Percentiles rank a stretch among this genome's conserved stretches.
These are phyloP conservation scores for Aurifilum marmelostoma DNA, from an alignment of 2,329 filamentous ascomycete species.

Conservation along the genomic window DNA sequence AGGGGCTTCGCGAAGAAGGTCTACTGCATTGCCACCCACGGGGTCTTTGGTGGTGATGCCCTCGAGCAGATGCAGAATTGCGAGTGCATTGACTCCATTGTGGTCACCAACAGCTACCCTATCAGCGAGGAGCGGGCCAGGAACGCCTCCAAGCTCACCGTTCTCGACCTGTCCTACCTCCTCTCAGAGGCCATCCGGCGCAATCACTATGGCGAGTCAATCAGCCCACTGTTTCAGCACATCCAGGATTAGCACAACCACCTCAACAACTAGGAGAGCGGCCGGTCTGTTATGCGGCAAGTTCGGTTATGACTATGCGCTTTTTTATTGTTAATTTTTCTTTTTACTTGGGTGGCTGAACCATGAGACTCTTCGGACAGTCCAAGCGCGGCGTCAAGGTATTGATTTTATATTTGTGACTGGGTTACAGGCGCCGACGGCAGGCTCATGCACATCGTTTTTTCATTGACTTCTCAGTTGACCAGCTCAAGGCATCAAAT, in stretches of 20 bases:
- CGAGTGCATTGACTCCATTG: conserved; percentile 89
- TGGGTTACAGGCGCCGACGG: conserved; percentile 15
- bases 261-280: not conserved
- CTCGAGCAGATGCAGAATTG: conserved; percentile 89
- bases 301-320: conserved; percentile 5
- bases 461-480: conserved; percentile 20
- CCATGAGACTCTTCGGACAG: conserved; percentile 6
- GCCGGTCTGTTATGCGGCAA: conserved; percentile 4
- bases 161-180: conserved; percentile 86
- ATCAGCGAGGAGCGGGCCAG: conserved; percentile 75
- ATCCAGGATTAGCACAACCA: conserved; percentile 53
- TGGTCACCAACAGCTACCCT: conserved; percentile 97
- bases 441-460: conserved; percentile 18
- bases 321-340: not conserved
- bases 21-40: conserved; percentile 97
- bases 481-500: conserved; percentile 26
- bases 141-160: conserved; percentile 78
- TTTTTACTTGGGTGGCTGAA: conserved; percentile 4
- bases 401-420: conserved; percentile 7
- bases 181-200: conserved; percentile 90
- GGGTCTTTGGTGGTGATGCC: conserved; percentile 87
- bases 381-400: conserved; percentile 29
- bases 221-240: conserved; percentile 71
- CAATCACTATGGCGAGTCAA: conserved; percentile 94
- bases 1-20: conserved; percentile 89